A percentile compares a stretch with the other conserved stretches of the same genome.
phyloP scores from a whole-genome alignment of 2,329 filamentous ascomycete species.

The Penicillium nordicum region DNA sequence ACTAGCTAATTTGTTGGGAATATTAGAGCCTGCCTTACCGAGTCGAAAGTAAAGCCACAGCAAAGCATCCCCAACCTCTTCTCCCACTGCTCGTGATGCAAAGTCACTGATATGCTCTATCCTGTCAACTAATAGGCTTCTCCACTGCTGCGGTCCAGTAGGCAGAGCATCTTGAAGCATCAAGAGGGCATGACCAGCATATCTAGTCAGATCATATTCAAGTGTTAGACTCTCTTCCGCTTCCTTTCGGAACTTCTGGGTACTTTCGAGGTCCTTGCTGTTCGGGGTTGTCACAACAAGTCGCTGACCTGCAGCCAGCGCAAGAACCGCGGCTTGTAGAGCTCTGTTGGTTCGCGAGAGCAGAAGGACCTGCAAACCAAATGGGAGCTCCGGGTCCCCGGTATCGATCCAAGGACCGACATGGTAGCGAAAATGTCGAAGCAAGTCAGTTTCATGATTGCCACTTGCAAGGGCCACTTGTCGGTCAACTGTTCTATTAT shows the following conservation, averaged over 20 bases:
- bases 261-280: constrained; percentile 5
- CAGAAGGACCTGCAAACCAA: constrained; percentile 21
- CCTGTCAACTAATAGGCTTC: constrained; percentile 4
- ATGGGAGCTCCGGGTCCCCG: constrained; percentile 22
- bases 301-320: constrained; percentile 19
- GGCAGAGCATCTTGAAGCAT: constrained; percentile 20
- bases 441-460: constrained; percentile 20
- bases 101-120: constrained; percentile 6
- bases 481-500: not conserved
- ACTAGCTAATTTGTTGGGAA: too few species aligned
- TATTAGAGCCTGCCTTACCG: constrained; percentile 1
- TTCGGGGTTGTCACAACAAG: constrained; percentile 1
- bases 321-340: constrained; percentile 21
- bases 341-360: constrained; percentile 17
- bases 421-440: constrained; percentile 26
- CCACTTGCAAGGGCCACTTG: constrained; percentile 1
- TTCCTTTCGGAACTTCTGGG: constrained; percentile 16
- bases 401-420: constrained; percentile 27
- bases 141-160: constrained; percentile 17
- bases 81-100: not conserved
- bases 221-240: constrained; percentile 14
- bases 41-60: constrained; percentile 23
- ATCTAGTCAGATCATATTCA: constrained; percentile 13
- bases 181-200: constrained; percentile 14
- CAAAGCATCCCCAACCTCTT: constrained; percentile 17